phyloP scores from a whole-genome alignment of 345 rosid genomes.

The Rhodamnia argentea region DNA sequence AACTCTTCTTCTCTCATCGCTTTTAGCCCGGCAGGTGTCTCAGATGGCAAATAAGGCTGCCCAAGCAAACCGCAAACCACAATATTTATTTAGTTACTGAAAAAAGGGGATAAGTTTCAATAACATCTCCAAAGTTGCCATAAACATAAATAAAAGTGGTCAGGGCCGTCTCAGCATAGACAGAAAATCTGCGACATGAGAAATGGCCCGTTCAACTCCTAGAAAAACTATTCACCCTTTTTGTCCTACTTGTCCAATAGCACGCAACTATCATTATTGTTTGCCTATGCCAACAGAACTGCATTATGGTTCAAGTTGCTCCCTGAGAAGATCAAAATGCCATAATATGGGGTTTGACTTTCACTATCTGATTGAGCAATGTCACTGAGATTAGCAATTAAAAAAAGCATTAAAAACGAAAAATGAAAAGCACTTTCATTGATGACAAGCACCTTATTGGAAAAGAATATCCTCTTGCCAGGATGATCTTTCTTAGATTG shows the following conservation, averaged over 20 bases:
- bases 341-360: not conserved
- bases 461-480: slow-evolving; percentile 62
- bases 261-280: not conserved
- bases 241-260: not conserved
- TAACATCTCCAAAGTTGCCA: not conserved
- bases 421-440: not conserved
- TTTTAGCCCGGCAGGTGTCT: slow-evolving; percentile 73
- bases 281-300: not conserved
- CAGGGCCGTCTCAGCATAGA: not conserved
- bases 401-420: not conserved
- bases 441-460: slow-evolving; percentile 51
- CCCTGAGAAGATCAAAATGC: not conserved
- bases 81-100: not conserved
- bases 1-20: slow-evolving; percentile 66
- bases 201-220: not conserved
- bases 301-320: not conserved
- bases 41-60: slow-evolving; percentile 83
- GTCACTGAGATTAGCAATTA: not conserved
- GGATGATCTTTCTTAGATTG: slow-evolving; percentile 66
- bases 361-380: not conserved
- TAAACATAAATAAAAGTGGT: not conserved
- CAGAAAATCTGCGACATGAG: not conserved
- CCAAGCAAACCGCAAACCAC: not conserved
- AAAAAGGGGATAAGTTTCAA: not conserved
- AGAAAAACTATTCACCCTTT: not conserved